These are phyloP conservation scores for Westerdykella aurantiaca DNA, from an alignment of 2,329 filamentous ascomycete species.

Conservation along the genomic window DNA sequence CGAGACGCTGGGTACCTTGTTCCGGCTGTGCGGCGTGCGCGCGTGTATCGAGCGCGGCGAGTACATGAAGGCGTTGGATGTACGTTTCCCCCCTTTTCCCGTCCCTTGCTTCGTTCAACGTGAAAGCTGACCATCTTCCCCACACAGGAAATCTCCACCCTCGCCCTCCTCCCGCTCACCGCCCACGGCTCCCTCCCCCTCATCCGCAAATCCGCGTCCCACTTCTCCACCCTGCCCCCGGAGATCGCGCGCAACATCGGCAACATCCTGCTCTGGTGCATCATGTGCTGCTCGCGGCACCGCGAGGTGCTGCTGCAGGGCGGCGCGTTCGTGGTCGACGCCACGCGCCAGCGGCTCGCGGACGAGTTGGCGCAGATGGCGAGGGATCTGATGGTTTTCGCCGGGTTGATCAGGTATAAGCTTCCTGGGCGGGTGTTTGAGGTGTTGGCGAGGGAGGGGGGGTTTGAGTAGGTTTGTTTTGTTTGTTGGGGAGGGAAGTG, in stretches of 20 bases:
- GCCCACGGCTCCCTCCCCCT: conserved; percentile 67
- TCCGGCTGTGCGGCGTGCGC: conserved; percentile 58
- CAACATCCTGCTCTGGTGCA: conserved; percentile 88
- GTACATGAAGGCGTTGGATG: conserved; percentile 58
- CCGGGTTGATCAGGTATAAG: conserved; percentile 84
- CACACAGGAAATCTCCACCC: conserved; percentile 60
- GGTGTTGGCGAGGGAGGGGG: conserved; percentile 71
- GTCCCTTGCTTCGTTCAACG: conserved; percentile 25
- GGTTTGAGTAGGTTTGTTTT: too few relatives aligned
- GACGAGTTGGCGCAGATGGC: conserved; percentile 72
- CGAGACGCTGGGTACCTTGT: conserved; percentile 54
- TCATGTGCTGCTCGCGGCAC: conserved; percentile 76
- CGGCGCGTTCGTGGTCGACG: conserved; percentile 61
- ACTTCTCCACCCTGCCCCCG: conserved; percentile 71
- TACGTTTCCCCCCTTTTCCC: conserved; percentile 37
- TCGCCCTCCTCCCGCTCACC: conserved; percentile 75
- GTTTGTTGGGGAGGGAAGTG: too few relatives aligned
- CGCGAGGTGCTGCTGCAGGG: conserved; percentile 60
- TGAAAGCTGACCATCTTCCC: too few relatives aligned
- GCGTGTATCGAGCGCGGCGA: conserved; percentile 51
- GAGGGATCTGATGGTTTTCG: conserved; percentile 88
- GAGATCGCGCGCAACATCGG: conserved; percentile 85
- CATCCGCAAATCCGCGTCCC: conserved; percentile 74
- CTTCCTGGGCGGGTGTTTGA: conserved; percentile 84
- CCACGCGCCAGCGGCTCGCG: conserved; percentile 49